Evolutionary conservation across 2,329 filamentous ascomycete species (phyloP), one percentile per base, ranked within the genome.

Genomic region (Fusarium tanahbumbuense): DNA sequence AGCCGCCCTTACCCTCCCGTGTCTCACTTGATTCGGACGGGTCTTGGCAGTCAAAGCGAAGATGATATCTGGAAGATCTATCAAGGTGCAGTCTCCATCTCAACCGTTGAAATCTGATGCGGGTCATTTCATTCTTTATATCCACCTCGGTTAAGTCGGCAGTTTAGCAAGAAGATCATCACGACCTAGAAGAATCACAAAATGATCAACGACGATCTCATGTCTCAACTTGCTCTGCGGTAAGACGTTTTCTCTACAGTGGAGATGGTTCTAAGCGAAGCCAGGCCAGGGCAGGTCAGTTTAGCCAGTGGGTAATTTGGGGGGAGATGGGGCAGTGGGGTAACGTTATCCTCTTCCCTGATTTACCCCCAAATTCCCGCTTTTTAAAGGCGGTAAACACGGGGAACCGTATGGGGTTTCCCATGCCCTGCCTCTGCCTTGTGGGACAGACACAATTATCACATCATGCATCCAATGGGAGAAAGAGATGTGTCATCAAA

Each of bases 361-460:
- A 52, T 52, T 52, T 28, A 52, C 34, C 49, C 23, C 49, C 49
- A 52, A 52, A 52, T 52, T 41, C 49, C 49, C 49, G 34, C 49
- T 52, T 52, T 52, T 52, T 52, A 41, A 27, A 27, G 49, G 49
- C 49, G 49, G 49, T 52, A 52, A 52, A 52, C 23, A 28, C 32
- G 49, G 49, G 34, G 32, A 41, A 12, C 9, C 6, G n/a, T 1
- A 41, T 41, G 30, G 49, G 49, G 32, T 28, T 27, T 20, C 41
- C 15, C 34, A 28, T 13, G 27, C 10, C 10, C 18, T n/a, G 34
- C 34, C 18, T 12, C 20, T 25, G 49, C 49, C 48, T 52, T 52
- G 49, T 52, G 34, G 34, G 34, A 52, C 49, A 41, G 34, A 37
- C 18, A 37, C 3, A 25, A 41, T 22, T 16, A 41, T 41, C 18